Evolutionary conservation across 2,329 filamentous ascomycete species (phyloP), one percentile per base, ranked within the genome.

Genomic region (Fonsecaea pedrosoi): DNA sequence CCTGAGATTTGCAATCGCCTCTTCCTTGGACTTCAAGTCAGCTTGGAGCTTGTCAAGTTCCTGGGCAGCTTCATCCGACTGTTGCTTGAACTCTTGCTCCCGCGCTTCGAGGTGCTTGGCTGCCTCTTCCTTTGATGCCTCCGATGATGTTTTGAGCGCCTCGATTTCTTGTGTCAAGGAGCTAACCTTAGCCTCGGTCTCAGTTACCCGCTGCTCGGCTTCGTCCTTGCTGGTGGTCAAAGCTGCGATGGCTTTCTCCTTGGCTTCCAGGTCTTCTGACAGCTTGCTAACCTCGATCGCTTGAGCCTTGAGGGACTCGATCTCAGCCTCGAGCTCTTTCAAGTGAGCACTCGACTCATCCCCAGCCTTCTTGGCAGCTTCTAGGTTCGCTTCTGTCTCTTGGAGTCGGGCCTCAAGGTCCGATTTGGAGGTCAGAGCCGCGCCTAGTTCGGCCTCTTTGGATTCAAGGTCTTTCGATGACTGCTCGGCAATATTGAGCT

Each of bases 281-380:
- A 64, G 10, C 18, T 60, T 64, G n/a, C 48, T 30, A 12, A 55
- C 5, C 2, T 64, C 64, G 30, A 38, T n/a, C 5, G 59, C 56
- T 38, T 59, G 62, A n/a, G 54, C 62, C 37, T 65, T 67, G 21
- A 69, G 54, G 7, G 38, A 21, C 18, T 64, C 60, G 15, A 69
- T 35, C 50, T 69, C 67, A 15, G 55, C 1, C 25, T 66, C 50
- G 25, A 67, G 60, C 32, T 64, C 67, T 37, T 69, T 61, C 50
- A 64, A 42, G 21, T 48, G 55, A 10, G 30, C 30, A 34, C 50
- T 40, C 3, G 64, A 61, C n/a, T 59, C 35, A 30, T 59, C 57
- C 13, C 58, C 40, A 21, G 61, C 59, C n/a, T 64, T 42, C n/a
- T 57, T 48, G n/a, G 53, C 34, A 13, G 66, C 37, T 42, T 65